Evolutionary conservation across 805 yeast genomes (phyloP), one percentile per base, ranked within the genome.

Genomic region (Cyberlindnera xylosilytica): DNA sequence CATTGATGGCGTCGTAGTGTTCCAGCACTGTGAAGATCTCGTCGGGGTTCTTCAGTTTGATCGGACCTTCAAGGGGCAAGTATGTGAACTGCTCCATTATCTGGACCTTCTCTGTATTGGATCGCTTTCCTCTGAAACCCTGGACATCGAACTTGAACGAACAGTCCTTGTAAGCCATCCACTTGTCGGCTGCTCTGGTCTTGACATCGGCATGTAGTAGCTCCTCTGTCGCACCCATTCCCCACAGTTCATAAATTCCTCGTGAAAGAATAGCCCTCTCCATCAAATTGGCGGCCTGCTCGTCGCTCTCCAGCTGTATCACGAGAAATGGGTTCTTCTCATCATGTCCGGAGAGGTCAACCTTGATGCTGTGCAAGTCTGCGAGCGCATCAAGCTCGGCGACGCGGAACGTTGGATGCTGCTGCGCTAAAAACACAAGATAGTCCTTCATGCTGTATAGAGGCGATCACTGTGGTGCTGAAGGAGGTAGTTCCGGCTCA

Each of bases 321-420:
- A 78, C 65, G 46, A 90, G 57, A 56, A 88, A 90, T 4, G 98
- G 98, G 10, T 66, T 71, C 3, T 66, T 63, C 33, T 74, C 81
- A 42, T 69, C 68, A 58, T 87, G 87, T 6, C 58, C 56, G 13
- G 78, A 62, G 38, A 88, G 65, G 58, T 87, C 90, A 7, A 85
- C 50, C 11, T 63, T 40, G 3, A 93, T 65, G 15, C 65, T 64
- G 49, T 76, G 65, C 39, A 85, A 62, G 26, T 78, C 80, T 0
- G 97, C 97, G 34, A 93, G 64, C 0, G 97, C 83, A 53, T 84
- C 88, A 27, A 93, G 65, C 64, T 91, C 99, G 0, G 96, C 87
- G 28, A 65, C 64, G 37, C 98, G 72, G 63, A 91, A 91, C 45
- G 76, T 73, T 38, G 83, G 79, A 57, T 88, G 89, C 32, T 82